phyloP scores from a whole-genome alignment of 2,329 filamentous ascomycete genomes.

The Fusarium mundagurra region DNA sequence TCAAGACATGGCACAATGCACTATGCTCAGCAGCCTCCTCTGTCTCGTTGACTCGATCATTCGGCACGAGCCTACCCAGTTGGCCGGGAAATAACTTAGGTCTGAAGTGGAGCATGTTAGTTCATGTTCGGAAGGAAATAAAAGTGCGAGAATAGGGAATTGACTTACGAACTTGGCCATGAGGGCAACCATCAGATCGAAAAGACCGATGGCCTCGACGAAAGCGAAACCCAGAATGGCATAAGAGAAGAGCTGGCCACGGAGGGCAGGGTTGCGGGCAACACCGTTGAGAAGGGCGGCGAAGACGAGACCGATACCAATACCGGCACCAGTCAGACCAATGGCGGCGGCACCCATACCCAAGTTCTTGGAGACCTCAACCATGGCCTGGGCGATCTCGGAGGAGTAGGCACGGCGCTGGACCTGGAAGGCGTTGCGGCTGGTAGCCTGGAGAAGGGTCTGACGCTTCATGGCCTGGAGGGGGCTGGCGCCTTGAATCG shows the following conservation, averaged over 20 bases:
- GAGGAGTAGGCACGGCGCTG: conserved; percentile 83
- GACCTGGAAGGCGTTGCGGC: conserved; percentile 71
- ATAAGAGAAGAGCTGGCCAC: conserved; percentile 95
- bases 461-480: conserved; percentile 81
- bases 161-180: conserved; percentile 87
- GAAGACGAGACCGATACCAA: conserved; percentile 96
- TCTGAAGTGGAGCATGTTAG: conserved; percentile 42
- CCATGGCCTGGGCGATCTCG: conserved; percentile 87
- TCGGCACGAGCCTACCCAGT: conserved; percentile 50
- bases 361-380: conserved; percentile 90
- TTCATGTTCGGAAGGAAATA: not conserved
- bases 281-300: conserved; percentile 88
- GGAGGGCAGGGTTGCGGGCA: conserved; percentile 93
- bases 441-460: conserved; percentile 73
- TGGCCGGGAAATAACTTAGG: conserved; percentile 49
- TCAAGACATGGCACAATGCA: conserved; percentile 43
- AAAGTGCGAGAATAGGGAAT: not conserved
- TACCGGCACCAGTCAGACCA: conserved; percentile 91
- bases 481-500: conserved; percentile 64
- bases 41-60: conserved; percentile 49
- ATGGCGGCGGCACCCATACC: conserved; percentile 91
- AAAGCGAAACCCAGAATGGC: conserved; percentile 96
- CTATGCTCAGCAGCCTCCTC: conserved; percentile 42
- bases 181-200: conserved; percentile 92
- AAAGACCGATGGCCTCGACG: conserved; percentile 91